Evolutionary conservation across 2,329 filamentous ascomycete species (phyloP), one percentile per base, ranked within the genome.

Genomic region (Diplodia mutila): DNA sequence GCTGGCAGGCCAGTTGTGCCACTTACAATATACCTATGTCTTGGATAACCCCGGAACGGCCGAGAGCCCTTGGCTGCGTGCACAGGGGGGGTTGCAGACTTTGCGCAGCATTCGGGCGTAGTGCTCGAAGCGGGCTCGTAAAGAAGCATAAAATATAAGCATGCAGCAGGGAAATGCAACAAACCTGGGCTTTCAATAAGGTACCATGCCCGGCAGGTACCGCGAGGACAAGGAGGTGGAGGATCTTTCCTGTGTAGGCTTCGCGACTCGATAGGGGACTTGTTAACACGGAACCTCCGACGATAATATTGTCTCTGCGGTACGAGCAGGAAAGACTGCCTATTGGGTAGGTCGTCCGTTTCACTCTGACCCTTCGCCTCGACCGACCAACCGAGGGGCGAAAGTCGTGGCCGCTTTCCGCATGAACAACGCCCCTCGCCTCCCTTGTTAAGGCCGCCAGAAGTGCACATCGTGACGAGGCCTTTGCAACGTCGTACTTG

Each of bases 281-380:
- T 32, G 57, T 37, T 39, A 48, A 61, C 55, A 27, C 57, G 57
- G 57, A 32, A n/a, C 4, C 18, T 48, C 57, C 57, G 57, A 46
- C 37, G 57, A 46, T 46, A 61, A 11, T 61, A 42, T n/a, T n/a
- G 57, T 34, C 57, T 61, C n/a, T 61, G 57, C 57, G 39, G 12
- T 61, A 61, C 57, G 57, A 63, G 59, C 46, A 14, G n/a, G 42
- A 21, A 29, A 51, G n/a, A 63, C 9, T 37, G 59, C 59, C 59
- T 16, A 63, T 63, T 63, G 59, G 57, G 27, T 29, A n/a, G 42
- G 5, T 9, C 11, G 18, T 61, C 29, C 16, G 55, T 29, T 7
- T 23, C 48, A 21, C 46, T 9, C 27, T 61, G 57, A 11, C 46
- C 51, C n/a, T n/a, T n/a, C n/a, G n/a, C n/a, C n/a, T n/a, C n/a